Conservation (phyloP, 805 yeast species). For the Jamesozyma gamospora region DNA sequence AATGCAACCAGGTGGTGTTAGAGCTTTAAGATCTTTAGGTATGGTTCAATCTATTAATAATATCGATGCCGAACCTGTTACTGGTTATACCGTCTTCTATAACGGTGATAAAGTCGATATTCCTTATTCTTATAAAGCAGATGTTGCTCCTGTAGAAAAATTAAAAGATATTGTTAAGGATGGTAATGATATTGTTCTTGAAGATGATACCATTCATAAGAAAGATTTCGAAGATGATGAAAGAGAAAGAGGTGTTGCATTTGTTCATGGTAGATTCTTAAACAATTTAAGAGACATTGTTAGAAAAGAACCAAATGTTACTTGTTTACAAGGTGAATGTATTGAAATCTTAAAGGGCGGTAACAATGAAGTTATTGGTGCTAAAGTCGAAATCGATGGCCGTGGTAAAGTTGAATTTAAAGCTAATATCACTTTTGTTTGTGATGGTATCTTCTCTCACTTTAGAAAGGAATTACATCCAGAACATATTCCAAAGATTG, state of each 20-base stretch:
- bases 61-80: slow-evolving; percentile 58
- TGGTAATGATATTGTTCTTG: slow-evolving; percentile 47
- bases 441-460: slow-evolving; percentile 92
- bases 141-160: slow-evolving; percentile 36
- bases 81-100: slow-evolving; percentile 74
- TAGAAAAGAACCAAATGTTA: slow-evolving; percentile 58
- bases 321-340: slow-evolving; percentile 78
- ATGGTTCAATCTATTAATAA: slow-evolving; percentile 48
- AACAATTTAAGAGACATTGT: slow-evolving; percentile 67
- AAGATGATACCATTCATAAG: slow-evolving; percentile 40
- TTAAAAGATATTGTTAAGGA: slow-evolving; percentile 46
- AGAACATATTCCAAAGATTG: slow-evolving; percentile 55
- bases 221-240: slow-evolving; percentile 51
- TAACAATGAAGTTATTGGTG: slow-evolving; percentile 57
- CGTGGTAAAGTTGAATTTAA: slow-evolving; percentile 36
- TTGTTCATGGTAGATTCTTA: slow-evolving; percentile 87
- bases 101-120: slow-evolving; percentile 47
- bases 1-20: slow-evolving; percentile 93
- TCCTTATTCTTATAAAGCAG: slow-evolving; percentile 61
- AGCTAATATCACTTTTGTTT: slow-evolving; percentile 61
- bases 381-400: slow-evolving; percentile 44
- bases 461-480: slow-evolving; percentile 66
- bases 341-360: slow-evolving; percentile 49
- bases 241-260: slow-evolving; percentile 64
- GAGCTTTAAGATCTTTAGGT: slow-evolving; percentile 73